A percentile compares a stretch with the other conserved stretches of the same genome.
Conservation (phyloP, 352 stramenopile species). For the Phytophthora fragariae region DNA sequence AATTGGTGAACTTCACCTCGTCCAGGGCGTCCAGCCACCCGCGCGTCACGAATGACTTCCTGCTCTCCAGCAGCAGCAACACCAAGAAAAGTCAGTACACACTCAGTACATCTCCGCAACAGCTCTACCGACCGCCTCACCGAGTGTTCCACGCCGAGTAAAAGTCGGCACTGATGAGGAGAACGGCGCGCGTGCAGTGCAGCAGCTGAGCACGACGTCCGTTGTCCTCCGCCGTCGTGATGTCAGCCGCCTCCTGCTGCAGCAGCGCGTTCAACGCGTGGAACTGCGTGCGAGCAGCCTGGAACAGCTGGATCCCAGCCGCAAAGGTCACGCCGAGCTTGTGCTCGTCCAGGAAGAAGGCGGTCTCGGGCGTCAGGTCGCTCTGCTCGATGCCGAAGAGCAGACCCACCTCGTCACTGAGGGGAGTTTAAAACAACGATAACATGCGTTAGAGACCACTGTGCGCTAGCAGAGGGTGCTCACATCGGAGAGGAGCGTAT, state of each 20-base stretch:
- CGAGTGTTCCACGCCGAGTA: slow-evolving; percentile 89
- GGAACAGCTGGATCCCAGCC: slow-evolving; percentile 60
- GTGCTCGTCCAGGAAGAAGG: slow-evolving; percentile 78
- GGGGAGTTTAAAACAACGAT: too few relatives aligned
- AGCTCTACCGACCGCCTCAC: slow-evolving; percentile 24
- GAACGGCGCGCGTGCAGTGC: slow-evolving; percentile 63
- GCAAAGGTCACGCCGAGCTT: slow-evolving; percentile 81
- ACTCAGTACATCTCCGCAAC: neutral
- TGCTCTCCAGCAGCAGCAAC: slow-evolving; percentile 22
- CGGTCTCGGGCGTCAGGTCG: slow-evolving; percentile 55
- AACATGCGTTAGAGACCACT: too few relatives aligned
- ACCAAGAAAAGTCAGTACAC: neutral
- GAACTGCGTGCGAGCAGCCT: slow-evolving; percentile 61
- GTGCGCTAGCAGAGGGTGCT: too few relatives aligned
- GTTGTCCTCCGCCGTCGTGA: slow-evolving; percentile 10
- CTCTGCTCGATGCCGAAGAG: slow-evolving; percentile 60
- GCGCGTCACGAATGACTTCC: slow-evolving; percentile 62
- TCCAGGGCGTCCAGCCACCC: slow-evolving; percentile 46
- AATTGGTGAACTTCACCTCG: slow-evolving; percentile 73
- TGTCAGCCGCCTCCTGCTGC: slow-evolving; percentile 14
- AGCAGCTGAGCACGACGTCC: slow-evolving; percentile 42
- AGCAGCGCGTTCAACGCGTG: slow-evolving; percentile 51
- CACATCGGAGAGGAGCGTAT: neutral
- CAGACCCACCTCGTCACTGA: slow-evolving; percentile 81
- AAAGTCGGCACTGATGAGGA: slow-evolving; percentile 84